Evolutionary conservation across 169 alveolate genomes (phyloP), one percentile per base, ranked within the genome.

Genomic region (Condylostoma magnum): DNA sequence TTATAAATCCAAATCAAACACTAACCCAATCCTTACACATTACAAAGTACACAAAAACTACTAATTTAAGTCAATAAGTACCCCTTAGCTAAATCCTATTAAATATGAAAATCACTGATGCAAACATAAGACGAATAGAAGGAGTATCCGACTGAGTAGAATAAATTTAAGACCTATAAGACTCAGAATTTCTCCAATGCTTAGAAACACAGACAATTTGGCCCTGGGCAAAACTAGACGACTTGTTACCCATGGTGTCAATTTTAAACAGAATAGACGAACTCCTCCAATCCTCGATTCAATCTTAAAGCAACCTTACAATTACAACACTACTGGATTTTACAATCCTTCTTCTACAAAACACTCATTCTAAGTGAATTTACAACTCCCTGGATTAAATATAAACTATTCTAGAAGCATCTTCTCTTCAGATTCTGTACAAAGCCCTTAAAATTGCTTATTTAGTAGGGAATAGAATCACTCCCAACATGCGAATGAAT

Each of bases 201-300:
- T 15, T 60, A 8, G 12, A 25, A 8, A n/a, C 18, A 15, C 56
- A 8, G 57, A 60, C 36, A 41, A 37, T 22, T 10, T 60, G 58
- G 58, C 37, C 43, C 20, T 66, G 75, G 63, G 66, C 27, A 43
- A 36, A 31, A n/a, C 22, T 46, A 10, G 75, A 66, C 6, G 75
- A 66, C 43, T 30, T 66, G 28, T 15, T 28, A 10, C 53, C 34
- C 6, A 8, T 41, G 25, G 18, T 25, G 20, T 25, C 33, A 6
- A 30, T 66, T 30, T 63, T 66, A 1, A 31, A 66, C 63, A 31
- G 75, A 47, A 47, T 66, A 15, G 66, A 66, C 25, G 18, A 25
- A 1, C 38, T 66, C 15, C 47, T 66, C 18, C 25, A 18, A 20
- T n/a, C 58, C 8, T 18, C 37, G 18, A 34, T 27, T 10, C 27